These are phyloP conservation scores for Magnolia changhungtana DNA, from an alignment of 164 flowering plant species.

Conservation along the genomic window DNA sequence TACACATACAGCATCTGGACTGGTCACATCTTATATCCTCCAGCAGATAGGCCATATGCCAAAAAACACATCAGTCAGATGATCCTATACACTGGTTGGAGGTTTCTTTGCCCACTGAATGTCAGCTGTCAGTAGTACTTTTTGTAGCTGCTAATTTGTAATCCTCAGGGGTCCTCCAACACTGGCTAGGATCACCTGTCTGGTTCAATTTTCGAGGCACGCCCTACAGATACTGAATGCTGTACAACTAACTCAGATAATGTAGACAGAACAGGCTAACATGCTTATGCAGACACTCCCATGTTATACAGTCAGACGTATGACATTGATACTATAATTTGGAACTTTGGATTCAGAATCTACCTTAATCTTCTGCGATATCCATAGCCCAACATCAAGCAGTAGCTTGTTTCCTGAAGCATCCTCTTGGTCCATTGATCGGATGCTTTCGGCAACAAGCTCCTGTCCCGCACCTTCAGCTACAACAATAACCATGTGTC, in stretches of 20 bases:
- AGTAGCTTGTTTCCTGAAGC: slow-evolving; percentile 82
- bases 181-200: no score
- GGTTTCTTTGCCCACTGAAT: no score
- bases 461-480: slow-evolving; percentile 73
- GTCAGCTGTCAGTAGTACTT: no score
- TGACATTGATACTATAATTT: no score
- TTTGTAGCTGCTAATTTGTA: no score
- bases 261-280: neutral
- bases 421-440: slow-evolving; percentile 45
- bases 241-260: neutral
- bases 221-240: neutral
- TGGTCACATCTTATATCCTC: neutral
- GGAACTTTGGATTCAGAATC: neutral
- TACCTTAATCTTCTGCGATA: slow-evolving; percentile 72
- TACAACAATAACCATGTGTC: slow-evolving; percentile 59
- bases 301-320: no score
- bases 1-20: neutral
- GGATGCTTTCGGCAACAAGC: slow-evolving; percentile 37
- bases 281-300: neutral
- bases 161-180: no score
- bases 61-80: no score
- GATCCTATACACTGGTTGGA: no score
- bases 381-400: slow-evolving; percentile 75
- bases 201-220: no score
- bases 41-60: no score